phyloP scores from a whole-genome alignment of 768 basidiomycete genomes.

The Lactarius evosmus region DNA sequence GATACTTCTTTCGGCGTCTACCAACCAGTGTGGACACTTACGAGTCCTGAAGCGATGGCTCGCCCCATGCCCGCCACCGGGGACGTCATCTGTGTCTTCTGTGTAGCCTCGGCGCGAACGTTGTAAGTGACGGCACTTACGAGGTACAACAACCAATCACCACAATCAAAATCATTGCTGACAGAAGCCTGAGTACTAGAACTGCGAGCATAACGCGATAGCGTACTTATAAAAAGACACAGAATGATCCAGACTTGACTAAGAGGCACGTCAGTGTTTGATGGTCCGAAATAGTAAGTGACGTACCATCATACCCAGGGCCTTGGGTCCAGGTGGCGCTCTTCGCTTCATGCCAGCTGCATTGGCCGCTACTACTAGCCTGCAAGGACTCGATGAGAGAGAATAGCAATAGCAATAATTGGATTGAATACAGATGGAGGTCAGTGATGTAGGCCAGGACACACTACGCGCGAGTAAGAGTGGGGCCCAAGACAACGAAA shows the following conservation, averaged over 20 bases:
- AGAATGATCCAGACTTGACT: constrained; percentile 77
- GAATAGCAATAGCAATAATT: not conserved
- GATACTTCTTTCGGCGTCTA: not conserved
- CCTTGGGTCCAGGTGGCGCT: constrained; percentile 38
- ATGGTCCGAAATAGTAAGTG: not conserved
- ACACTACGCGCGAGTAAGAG: constrained; percentile 44
- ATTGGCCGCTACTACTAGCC: constrained; percentile 53
- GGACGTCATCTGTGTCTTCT: constrained; percentile 2
- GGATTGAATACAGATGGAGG: constrained; percentile 55
- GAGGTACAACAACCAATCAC: constrained; percentile 77
- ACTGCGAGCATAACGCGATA: not conserved
- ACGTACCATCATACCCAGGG: constrained; percentile 61
- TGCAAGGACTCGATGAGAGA: constrained; percentile 33
- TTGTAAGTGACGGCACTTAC: constrained; percentile 40
- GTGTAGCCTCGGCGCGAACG: not conserved
- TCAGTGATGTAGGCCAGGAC: constrained; percentile 81
- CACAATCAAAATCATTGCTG: constrained; percentile 72
- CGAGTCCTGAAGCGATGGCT: constrained; percentile 17
- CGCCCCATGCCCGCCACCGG: constrained; percentile 16
- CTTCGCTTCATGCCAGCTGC: constrained; percentile 53
- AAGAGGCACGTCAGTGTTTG: constrained; percentile 11
- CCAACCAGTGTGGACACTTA: constrained; percentile 6
- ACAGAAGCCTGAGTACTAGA: constrained; percentile 13
- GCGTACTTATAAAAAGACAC: constrained; percentile 76
- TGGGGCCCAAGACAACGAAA: not conserved